phyloP scores from a whole-genome alignment of 352 stramenopile genomes.

The Globisporangium orthogonon region DNA sequence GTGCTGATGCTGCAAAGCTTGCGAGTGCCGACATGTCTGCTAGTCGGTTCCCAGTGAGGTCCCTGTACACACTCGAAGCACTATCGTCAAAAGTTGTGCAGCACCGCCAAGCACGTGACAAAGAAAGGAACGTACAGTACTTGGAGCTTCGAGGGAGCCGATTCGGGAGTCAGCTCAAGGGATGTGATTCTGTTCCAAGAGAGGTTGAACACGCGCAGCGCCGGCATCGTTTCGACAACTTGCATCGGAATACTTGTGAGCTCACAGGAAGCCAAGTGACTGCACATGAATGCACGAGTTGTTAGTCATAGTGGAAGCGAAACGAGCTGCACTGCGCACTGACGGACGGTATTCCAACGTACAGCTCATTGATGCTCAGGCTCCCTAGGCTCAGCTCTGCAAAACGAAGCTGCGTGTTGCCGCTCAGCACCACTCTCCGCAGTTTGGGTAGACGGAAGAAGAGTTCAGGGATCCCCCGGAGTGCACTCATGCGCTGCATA shows the following conservation, averaged over 20 bases:
- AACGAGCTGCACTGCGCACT: background rate
- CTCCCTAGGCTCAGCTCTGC: conserved; percentile 3
- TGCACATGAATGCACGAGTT: background rate
- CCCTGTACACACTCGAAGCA: background rate
- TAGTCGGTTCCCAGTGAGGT: conserved; percentile 17
- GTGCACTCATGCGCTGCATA: conserved; percentile 16
- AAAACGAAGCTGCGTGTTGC: conserved; percentile 17
- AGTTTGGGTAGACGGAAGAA: conserved; percentile 17
- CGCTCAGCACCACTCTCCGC: conserved; percentile 12
- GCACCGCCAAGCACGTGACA: background rate
- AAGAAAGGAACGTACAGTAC: conserved; percentile 5
- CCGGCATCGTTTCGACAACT: conserved; percentile 8
- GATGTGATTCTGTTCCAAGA: conserved; percentile 16
- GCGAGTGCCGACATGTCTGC: conserved; percentile 6
- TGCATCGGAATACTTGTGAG: conserved; percentile 4
- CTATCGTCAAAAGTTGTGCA: background rate
- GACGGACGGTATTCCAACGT: background rate
- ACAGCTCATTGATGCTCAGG: conserved; percentile 16
- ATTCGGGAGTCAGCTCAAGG: background rate
- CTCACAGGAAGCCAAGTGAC: conserved; percentile 14
- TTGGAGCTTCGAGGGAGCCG: conserved; percentile 4
- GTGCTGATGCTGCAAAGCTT: conserved; percentile 1
- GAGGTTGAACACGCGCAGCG: conserved; percentile 15
- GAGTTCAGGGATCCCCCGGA: conserved; percentile 10
- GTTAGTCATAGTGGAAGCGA: background rate